phyloP scores from a whole-genome alignment of 352 stramenopile species.

The Elongisporangium senticosum region DNA sequence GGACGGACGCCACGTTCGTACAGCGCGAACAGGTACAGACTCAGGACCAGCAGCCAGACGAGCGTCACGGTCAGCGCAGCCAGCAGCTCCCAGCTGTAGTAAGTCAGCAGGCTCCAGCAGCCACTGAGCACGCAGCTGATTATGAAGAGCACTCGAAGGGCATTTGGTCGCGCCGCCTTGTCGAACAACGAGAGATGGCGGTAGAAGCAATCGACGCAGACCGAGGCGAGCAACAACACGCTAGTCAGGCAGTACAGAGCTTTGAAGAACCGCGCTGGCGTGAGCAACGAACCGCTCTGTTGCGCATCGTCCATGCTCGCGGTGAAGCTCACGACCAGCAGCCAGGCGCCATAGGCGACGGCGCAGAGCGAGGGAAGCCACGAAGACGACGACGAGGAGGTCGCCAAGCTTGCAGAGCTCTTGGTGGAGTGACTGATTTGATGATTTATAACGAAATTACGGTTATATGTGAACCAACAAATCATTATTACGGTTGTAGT shows the following conservation, averaged over 20 bases:
- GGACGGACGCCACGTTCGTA: constrained; percentile 37
- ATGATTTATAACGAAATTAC: background rate
- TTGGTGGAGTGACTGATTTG: background rate
- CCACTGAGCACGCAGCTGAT: constrained; percentile 42
- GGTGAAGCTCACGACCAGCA: background rate
- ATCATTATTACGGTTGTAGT: background rate
- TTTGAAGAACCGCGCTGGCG: constrained; percentile 46
- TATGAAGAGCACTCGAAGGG: constrained; percentile 48
- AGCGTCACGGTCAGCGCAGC: constrained; percentile 43
- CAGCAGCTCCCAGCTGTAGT: constrained; percentile 24
- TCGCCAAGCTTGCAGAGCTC: background rate
- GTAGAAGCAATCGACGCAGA: constrained; percentile 32
- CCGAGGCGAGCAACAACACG: constrained; percentile 32
- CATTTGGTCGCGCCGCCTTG: constrained; percentile 30
- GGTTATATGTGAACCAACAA: background rate
- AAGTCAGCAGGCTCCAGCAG: constrained; percentile 38
- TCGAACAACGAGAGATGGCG: constrained; percentile 42
- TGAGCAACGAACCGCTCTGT: constrained; percentile 42
- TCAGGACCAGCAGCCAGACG: constrained; percentile 51
- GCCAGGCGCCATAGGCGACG: background rate
- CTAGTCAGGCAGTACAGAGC: constrained; percentile 58
- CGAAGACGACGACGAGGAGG: background rate
- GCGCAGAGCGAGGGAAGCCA: background rate
- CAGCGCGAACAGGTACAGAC: constrained; percentile 63
- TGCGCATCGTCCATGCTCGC: background rate